These are phyloP conservation scores for Uronychia setigera DNA, from an alignment of 73 alveolate species.

Conservation along the genomic window DNA sequence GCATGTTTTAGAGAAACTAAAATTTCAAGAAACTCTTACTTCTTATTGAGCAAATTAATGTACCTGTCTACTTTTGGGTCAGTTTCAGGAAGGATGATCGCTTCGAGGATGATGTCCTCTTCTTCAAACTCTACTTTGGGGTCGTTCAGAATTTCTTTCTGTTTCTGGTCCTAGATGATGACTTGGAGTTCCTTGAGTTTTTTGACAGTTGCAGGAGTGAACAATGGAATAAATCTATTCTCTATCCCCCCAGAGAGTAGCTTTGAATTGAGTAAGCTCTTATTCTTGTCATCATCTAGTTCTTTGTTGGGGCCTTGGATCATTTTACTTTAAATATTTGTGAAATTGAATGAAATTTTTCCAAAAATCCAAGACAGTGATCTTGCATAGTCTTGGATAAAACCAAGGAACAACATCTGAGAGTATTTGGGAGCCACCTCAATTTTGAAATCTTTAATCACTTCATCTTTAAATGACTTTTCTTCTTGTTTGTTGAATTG, in stretches of 20 bases:
- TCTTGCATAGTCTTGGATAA: neutral
- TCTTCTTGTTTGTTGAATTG: too few species aligned
- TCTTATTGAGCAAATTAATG: conserved; percentile 18
- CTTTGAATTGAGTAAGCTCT: conserved; percentile 26
- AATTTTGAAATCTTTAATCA: neutral
- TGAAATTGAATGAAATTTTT: neutral
- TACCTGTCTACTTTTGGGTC: conserved; percentile 31
- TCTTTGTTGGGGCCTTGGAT: neutral
- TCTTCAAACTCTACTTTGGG: conserved; percentile 22
- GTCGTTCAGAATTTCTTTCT: neutral
- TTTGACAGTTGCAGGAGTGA: conserved; percentile 19
- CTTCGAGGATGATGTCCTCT: conserved; percentile 14
- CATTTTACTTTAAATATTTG: neutral
- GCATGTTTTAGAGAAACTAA: conserved; percentile 15
- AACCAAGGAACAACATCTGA: neutral
- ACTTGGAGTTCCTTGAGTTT: conserved; percentile 12
- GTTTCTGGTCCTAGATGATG: conserved; percentile 37
- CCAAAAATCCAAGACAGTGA: neutral
- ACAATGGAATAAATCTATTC: conserved; percentile 29
- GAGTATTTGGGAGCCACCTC: neutral
- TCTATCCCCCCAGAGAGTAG: conserved; percentile 65
- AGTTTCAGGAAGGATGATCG: conserved; percentile 33
- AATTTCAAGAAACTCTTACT: neutral
- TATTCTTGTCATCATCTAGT: neutral
- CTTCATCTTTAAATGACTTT: too few species aligned